Percentiles rank a stretch among this genome's conserved stretches.
Evolutionary conservation across 805 yeast species (phyloP).

Genomic region (Candida patagonica): DNA sequence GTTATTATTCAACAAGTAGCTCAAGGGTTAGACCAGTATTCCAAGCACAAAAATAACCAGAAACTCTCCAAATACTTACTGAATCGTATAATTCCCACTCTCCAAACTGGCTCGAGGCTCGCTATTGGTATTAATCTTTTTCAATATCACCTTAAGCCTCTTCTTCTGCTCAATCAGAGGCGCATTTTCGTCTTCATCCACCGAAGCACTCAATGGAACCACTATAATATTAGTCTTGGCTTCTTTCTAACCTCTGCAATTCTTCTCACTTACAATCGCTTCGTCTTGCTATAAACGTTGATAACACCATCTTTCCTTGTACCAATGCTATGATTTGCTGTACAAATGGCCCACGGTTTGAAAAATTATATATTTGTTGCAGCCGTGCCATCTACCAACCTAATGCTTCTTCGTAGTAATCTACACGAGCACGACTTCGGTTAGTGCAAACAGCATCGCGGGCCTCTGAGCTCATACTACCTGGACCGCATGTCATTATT

Average conservation of each 20-base stretch:
- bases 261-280: slow-evolving; percentile 22
- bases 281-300: slow-evolving; percentile 26
- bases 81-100: slow-evolving; percentile 61
- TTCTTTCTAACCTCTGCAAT: background rate
- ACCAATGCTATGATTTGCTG: background rate
- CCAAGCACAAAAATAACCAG: background rate
- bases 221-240: slow-evolving; percentile 33
- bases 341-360: too few relatives aligned
- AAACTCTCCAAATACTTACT: slow-evolving; percentile 24
- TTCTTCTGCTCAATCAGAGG: slow-evolving; percentile 67
- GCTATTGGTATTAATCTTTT: slow-evolving; percentile 67
- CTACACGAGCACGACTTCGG: slow-evolving; percentile 41
- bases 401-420: slow-evolving; percentile 62
- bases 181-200: slow-evolving; percentile 64
- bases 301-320: slow-evolving; percentile 22
- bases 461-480: slow-evolving; percentile 45
- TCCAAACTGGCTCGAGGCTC: slow-evolving; percentile 82
- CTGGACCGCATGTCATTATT: slow-evolving; percentile 57
- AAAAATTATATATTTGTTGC: too few relatives aligned
- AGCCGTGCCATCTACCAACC: slow-evolving; percentile 46
- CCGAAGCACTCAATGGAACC: slow-evolving; percentile 84
- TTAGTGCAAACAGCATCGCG: slow-evolving; percentile 40
- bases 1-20: slow-evolving; percentile 52
- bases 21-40: slow-evolving; percentile 1
- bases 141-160: slow-evolving; percentile 67